Conservation (phyloP, 140 eudicot species). For the Flaveria floridana region DNA sequence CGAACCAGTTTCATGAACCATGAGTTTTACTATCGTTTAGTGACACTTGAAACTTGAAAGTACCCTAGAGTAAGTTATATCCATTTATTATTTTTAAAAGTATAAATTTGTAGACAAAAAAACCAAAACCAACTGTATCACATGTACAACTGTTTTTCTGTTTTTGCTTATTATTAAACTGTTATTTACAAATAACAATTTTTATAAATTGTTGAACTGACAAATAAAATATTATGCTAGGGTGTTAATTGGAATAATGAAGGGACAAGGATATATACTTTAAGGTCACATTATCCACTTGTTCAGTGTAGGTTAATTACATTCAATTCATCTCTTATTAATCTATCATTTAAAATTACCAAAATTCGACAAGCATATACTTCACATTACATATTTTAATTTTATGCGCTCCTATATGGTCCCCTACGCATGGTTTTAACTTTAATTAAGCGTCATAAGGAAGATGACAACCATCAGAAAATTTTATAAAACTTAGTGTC, state of each 20-base stretch:
- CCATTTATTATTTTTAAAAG: not conserved
- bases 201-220: not conserved
- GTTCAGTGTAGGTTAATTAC: conserved; percentile 23
- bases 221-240: conserved; percentile 22
- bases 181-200: not conserved
- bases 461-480: conserved; percentile 29
- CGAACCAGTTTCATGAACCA: not conserved
- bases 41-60: not conserved
- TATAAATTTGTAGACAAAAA: not conserved
- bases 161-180: not conserved
- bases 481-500: not conserved
- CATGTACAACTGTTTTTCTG: conserved; percentile 3
- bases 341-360: conserved; percentile 8
- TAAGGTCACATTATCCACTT: conserved; percentile 31
- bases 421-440: conserved; percentile 38
- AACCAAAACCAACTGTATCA: not conserved
- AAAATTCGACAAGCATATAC: conserved; percentile 31
- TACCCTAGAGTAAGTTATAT: not conserved
- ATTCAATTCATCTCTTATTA: conserved; percentile 29
- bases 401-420: conserved; percentile 28
- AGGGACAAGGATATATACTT: conserved; percentile 26
- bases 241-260: conserved; percentile 38
- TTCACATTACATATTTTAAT: not conserved
- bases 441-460: conserved; percentile 31
- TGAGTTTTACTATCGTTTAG: not conserved